Evolutionary conservation across 345 rosid genomes (phyloP), one percentile per base, ranked within the genome.

Genomic region (Pseudoturritis turrita): DNA sequence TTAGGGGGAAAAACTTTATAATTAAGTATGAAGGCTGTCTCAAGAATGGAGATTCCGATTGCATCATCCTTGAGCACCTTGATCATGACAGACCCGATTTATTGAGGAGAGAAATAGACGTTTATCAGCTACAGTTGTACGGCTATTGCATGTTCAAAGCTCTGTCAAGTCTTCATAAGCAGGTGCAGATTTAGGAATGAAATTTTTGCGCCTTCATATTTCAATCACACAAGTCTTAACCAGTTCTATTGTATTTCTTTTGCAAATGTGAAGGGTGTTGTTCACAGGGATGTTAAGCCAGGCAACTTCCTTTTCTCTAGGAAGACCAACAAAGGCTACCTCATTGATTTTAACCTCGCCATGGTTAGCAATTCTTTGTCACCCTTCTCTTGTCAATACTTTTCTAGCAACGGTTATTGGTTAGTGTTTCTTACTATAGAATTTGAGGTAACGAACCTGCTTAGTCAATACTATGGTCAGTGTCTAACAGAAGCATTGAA

Each of bases 21-120:
- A 91, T 95, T 63, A 89, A 81, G 73, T 84, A 81, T 77, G 91
- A 87, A 72, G 98, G 97, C 41, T 80, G 87, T 77, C 70, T 95
- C 74, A 92, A 87, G 86, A 84, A 81, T 75, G 90, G 76, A 59
- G 77, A 79, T 73, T 84, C 88, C 6, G 96, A 85, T 61, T 92
- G 98, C 83, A 87, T 95, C 73, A 89, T 95, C 63, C 83, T 95
- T 70, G 89, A 89, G 86, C 89, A 89, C 73, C 91, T 89, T 65
- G 83, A 88, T 49, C 97, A 95, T 86, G 98, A 95, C 64, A 89
- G 97, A 74, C 98, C 98, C 7, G 99, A 95, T 91, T 90, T 81
- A 82, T 76, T 95, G 75, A 92, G 81, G 80, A 91, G 80, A 72
- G 96, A 88, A 65, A 82, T 95, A 62, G 87, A 86, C 40, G 72